Conservation (phyloP, 352 stramenopile species). For the Pelagophyceae sp. region DNA sequence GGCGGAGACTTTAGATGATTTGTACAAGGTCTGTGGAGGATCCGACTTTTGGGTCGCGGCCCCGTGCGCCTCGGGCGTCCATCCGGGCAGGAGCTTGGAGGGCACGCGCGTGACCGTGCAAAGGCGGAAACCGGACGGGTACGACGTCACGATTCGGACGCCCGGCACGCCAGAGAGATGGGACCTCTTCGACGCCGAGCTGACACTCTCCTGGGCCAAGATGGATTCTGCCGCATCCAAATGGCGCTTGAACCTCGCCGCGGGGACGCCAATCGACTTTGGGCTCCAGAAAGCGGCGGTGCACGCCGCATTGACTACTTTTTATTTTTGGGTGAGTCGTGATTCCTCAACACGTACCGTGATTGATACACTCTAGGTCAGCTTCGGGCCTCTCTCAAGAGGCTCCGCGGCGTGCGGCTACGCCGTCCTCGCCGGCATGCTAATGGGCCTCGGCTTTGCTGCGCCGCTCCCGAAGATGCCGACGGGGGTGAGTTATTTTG, state of each 20-base stretch:
- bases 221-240: not conserved
- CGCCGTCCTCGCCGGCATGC: conserved; percentile 27
- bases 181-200: conserved; percentile 30
- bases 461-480: conserved; percentile 21
- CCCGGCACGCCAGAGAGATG: conserved; percentile 35
- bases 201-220: conserved; percentile 26
- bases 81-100: conserved; percentile 15
- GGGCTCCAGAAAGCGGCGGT: not conserved
- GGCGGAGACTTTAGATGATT: conserved; percentile 24
- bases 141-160: conserved; percentile 41
- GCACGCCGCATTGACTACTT: conserved; percentile 21
- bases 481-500: too few relatives aligned
- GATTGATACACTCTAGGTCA: too few relatives aligned
- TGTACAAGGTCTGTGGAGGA: conserved; percentile 26
- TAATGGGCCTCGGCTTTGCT: conserved; percentile 25
- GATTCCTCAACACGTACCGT: too few relatives aligned
- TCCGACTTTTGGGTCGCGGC: conserved; percentile 37
- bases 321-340: conserved; percentile 44
- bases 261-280: conserved; percentile 2
- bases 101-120: conserved; percentile 27
- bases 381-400: conserved; percentile 35
- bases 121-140: conserved; percentile 23
- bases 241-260: not conserved
- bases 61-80: conserved; percentile 22
- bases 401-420: conserved; percentile 35